A percentile compares a stretch with the other conserved stretches of the same genome.
Conservation (phyloP, 2,329 filamentous ascomycete species). For the Beauveria sp. region DNA sequence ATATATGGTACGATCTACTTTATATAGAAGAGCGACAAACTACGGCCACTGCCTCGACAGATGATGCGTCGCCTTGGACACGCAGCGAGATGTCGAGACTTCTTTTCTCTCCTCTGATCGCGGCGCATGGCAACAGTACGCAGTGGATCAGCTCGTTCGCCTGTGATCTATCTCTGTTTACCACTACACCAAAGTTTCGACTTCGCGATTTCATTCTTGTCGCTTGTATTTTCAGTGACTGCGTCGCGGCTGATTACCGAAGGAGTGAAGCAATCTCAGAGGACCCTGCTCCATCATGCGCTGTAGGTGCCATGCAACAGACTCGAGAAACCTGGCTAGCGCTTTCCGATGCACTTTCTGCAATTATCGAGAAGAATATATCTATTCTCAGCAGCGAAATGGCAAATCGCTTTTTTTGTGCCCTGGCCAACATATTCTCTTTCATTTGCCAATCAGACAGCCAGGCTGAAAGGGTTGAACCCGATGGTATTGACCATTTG, state of each 20-base stretch:
- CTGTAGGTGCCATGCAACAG: background rate
- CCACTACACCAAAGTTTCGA: background rate
- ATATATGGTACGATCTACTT: background rate
- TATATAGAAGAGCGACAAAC: background rate
- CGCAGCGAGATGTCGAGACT: background rate
- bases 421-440: constrained; percentile 36
- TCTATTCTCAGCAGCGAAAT: constrained; percentile 42
- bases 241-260: background rate
- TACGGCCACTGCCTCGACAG: background rate
- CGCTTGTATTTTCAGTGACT: background rate
- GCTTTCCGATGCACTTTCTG: background rate
- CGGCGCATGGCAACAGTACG: background rate
- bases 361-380: constrained; percentile 46
- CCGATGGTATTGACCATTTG: constrained; percentile 2
- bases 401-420: constrained; percentile 29
- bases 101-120: background rate
- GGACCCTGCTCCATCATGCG: too few relatives aligned
- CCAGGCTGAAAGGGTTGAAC: background rate
- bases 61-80: background rate
- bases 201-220: background rate
- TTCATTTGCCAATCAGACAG: constrained; percentile 22
- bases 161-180: background rate
- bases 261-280: background rate
- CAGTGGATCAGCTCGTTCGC: constrained; percentile 1
- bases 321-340: constrained; percentile 1